phyloP scores from a whole-genome alignment of 1,284 basidiomycete species.

The Ganoderma lucidum region DNA sequence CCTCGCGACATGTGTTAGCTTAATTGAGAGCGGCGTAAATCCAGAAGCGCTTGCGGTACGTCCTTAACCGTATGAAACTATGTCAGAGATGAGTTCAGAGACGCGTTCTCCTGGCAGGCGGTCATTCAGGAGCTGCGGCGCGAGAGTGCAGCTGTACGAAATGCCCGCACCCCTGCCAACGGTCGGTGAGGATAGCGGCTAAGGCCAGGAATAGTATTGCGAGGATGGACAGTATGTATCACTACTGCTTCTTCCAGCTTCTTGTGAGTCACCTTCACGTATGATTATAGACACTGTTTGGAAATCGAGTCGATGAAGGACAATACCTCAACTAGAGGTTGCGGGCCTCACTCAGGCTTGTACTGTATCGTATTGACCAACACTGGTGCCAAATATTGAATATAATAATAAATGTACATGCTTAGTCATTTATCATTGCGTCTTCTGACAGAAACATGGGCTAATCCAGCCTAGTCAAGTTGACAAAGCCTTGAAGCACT shows the following conservation, averaged over 20 bases:
- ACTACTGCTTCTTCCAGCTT: not conserved
- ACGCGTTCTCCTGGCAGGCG: slow-evolving; percentile 52
- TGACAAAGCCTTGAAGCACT: not conserved
- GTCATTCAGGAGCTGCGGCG: slow-evolving; percentile 79
- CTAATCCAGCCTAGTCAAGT: not conserved
- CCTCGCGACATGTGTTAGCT: slow-evolving; percentile 80
- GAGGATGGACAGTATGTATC: not conserved
- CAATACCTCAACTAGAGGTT: not conserved
- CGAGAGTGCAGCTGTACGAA: slow-evolving; percentile 56
- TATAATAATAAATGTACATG: not conserved
- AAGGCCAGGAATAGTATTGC: not conserved
- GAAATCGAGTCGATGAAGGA: not conserved
- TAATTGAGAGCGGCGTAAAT: slow-evolving; percentile 88
- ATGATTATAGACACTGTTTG: not conserved
- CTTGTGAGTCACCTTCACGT: not conserved
- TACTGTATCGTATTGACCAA: not conserved
- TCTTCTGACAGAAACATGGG: not conserved
- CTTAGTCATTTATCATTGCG: not conserved
- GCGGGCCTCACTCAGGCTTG: not conserved
- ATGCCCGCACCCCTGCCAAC: slow-evolving; percentile 33
- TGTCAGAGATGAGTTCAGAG: not conserved
- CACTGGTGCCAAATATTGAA: no score
- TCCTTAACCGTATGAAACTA: slow-evolving; percentile 24
- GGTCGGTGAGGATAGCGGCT: slow-evolving; percentile 18
- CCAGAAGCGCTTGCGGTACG: slow-evolving; percentile 86